phyloP scores from a whole-genome alignment of 148 eudicot species.

The Rhododendron kiyosumense region DNA sequence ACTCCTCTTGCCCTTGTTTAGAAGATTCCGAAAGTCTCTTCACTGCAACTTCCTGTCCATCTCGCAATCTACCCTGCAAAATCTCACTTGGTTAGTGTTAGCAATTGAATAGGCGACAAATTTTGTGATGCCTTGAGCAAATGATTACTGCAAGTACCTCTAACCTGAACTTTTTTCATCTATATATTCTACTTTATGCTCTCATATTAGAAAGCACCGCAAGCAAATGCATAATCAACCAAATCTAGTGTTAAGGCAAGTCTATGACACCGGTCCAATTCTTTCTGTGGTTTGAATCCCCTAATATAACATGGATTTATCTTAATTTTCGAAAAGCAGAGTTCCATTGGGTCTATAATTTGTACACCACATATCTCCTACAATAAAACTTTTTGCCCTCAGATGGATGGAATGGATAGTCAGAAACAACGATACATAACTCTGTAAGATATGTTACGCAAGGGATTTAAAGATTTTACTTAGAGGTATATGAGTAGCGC shows the following conservation, averaged over 20 bases:
- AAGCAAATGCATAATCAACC: background rate
- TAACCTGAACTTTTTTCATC: background rate
- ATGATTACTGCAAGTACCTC: background rate
- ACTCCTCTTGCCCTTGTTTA: constrained; percentile 34
- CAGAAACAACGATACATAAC: too few species aligned
- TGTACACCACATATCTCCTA: too few species aligned
- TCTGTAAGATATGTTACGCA: background rate
- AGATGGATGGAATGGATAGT: too few species aligned
- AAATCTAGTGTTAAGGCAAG: too few species aligned
- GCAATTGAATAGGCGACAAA: too few species aligned
- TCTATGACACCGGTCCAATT: too few species aligned
- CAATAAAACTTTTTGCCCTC: too few species aligned
- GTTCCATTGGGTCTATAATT: too few species aligned
- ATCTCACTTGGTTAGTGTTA: background rate
- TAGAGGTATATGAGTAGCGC: background rate
- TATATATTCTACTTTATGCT: background rate
- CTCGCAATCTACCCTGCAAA: constrained; percentile 24
- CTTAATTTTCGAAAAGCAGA: too few species aligned
- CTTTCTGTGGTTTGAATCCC: too few species aligned
- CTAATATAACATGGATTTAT: too few species aligned
- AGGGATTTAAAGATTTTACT: background rate
- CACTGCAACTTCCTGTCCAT: constrained; percentile 32
- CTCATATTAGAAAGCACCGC: background rate
- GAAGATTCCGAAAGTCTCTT: constrained; percentile 12
- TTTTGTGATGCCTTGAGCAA: background rate